Evolutionary conservation across 768 basidiomycete genomes (phyloP).

Genomic region (Lentinula boryana): DNA sequence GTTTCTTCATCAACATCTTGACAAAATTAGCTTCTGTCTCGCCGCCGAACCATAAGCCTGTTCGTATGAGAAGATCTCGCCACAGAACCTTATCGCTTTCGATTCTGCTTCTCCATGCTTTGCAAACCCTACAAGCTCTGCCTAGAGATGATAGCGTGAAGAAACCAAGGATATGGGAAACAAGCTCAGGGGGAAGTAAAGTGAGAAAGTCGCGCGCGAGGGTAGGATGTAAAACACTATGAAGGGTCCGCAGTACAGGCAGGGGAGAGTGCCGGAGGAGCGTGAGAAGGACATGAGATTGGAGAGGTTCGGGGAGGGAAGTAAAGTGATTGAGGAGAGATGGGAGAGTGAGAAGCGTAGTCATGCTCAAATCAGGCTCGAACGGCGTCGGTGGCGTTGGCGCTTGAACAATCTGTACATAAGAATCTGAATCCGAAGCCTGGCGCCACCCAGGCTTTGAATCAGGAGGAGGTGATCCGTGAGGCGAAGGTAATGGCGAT

Average conservation of each 20-base stretch:
- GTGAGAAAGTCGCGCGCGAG: constrained; percentile 93
- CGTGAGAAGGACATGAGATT: constrained; percentile 91
- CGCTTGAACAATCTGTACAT: not conserved
- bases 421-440: constrained; percentile 15
- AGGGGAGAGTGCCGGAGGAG: constrained; percentile 89
- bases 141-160: constrained; percentile 80
- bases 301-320: constrained; percentile 70
- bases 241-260: constrained; percentile 83
- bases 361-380: constrained; percentile 76
- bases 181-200: constrained; percentile 86
- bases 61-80: constrained; percentile 78
- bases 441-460: not conserved
- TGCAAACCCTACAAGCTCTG: constrained; percentile 83
- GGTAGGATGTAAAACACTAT: constrained; percentile 84
- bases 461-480: not conserved
- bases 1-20: constrained; percentile 57
- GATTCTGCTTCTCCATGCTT: constrained; percentile 86
- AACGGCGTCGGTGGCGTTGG: constrained; percentile 20
- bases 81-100: constrained; percentile 89
- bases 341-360: constrained; percentile 83
- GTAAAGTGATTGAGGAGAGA: constrained; percentile 78
- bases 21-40: constrained; percentile 81
- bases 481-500: not conserved
- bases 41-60: constrained; percentile 86
- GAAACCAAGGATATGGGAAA: constrained; percentile 81